phyloP scores from a whole-genome alignment of 768 basidiomycete species.

The Lactifluus hygrophoroides region DNA sequence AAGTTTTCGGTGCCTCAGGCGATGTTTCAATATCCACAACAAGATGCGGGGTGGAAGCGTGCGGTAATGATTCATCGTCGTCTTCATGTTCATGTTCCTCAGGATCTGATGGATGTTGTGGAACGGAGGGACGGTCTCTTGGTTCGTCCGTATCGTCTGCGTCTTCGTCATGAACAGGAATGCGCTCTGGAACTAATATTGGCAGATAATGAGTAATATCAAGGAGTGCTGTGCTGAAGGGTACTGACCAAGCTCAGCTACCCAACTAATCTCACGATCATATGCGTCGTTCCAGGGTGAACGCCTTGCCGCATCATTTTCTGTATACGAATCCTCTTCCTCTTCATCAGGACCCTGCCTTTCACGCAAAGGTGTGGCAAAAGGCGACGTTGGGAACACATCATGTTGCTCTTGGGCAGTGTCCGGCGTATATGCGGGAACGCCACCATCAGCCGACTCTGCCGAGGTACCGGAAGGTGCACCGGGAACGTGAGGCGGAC shows the following conservation, averaged over 20 bases:
- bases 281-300: conserved; percentile 22
- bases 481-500: conserved; percentile 44
- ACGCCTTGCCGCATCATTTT: conserved; percentile 24
- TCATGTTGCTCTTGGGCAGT: conserved; percentile 48
- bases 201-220: background rate
- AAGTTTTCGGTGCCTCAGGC: conserved; percentile 36
- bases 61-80: conserved; percentile 39
- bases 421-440: conserved; percentile 43
- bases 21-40: conserved; percentile 57
- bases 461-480: conserved; percentile 40
- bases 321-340: conserved; percentile 53
- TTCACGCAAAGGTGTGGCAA: conserved; percentile 63
- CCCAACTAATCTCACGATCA: conserved; percentile 62
- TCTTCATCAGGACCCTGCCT: conserved; percentile 42
- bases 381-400: conserved; percentile 58
- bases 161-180: conserved; percentile 51
- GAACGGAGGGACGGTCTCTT: conserved; percentile 23
- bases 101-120: conserved; percentile 19
- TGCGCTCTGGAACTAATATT: conserved; percentile 49
- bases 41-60: conserved; percentile 49
- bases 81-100: conserved; percentile 46
- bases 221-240: background rate
- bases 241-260: conserved; percentile 59
- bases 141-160: conserved; percentile 36
- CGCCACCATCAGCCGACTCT: conserved; percentile 37